Evolutionary conservation across 2,329 filamentous ascomycete genomes (phyloP).

Genomic region (Fusarium liriodendri): DNA sequence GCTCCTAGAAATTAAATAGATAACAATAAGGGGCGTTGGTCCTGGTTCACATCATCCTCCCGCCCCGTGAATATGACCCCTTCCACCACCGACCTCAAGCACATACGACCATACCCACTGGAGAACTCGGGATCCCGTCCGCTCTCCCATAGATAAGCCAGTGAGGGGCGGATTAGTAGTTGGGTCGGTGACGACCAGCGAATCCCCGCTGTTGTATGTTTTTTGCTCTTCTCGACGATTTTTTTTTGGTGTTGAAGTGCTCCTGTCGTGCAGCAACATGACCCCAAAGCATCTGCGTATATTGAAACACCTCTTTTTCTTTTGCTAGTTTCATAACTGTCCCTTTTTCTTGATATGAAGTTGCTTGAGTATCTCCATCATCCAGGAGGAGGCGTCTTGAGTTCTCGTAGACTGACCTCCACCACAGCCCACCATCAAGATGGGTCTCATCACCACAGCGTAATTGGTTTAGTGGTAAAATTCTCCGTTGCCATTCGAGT

Average conservation of each 20-base stretch:
- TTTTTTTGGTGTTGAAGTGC: background rate
- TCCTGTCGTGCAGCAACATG: background rate
- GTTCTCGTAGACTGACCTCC: background rate
- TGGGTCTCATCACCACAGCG: background rate
- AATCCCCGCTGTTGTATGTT: background rate
- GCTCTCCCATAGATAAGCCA: background rate
- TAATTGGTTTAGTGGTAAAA: background rate
- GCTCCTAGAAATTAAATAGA: background rate
- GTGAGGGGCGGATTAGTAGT: background rate
- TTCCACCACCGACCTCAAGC: fast-evolving
- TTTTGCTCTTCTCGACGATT: background rate
- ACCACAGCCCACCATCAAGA: background rate
- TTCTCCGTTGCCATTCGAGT: background rate
- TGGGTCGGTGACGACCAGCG: background rate
- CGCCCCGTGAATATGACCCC: background rate
- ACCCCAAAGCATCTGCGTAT: no score
- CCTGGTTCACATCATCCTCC: background rate
- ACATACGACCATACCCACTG: background rate
- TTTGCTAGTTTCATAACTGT: background rate
- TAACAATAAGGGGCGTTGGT: background rate
- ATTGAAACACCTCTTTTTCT: no score
- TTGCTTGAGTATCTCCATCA: background rate
- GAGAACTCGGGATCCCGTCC: background rate
- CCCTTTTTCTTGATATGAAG: background rate
- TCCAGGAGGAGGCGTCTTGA: background rate